Evolutionary conservation across 805 yeast species (phyloP), one percentile per base, ranked within the genome.

Genomic region (Wilhelminamyces savonicus): DNA sequence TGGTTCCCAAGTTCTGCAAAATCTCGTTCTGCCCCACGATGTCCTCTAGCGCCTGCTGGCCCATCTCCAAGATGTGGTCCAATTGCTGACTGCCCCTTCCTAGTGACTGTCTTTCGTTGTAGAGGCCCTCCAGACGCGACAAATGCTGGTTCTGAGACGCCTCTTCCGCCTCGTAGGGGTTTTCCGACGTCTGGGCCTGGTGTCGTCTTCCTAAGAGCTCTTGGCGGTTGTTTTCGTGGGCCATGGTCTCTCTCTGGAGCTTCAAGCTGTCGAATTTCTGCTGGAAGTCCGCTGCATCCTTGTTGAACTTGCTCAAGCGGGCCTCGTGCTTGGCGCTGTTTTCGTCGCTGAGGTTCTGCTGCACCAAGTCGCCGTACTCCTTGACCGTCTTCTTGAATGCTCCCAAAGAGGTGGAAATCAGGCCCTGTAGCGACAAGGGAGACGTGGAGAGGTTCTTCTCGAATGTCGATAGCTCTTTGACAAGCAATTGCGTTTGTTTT

Each of bases 41-140:
- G 49, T 88, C 95, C 29, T 83, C 94, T 40, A 86, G 74, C 2
- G 95, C 85, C 28, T 72, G 71, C 36, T 82, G 75, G 2, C 97
- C 97, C 80, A 85, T 82, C 46, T 84, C 97, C 24, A 92, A 54
- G 24, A 92, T 85, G 40, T 84, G 86, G 51, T 92, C 98, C 37
- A 92, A 61, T 50, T 85, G 95, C 31, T 77, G 77, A 24, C 82
- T 77, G 0, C 95, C 87, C 33, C 83, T 64, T 19, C 70, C 69
- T 21, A 82, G 59, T 6, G 74, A 70, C 26, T 72, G 71, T 26
- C 69, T 70, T 46, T 92, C 97, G 39, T 79, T 74, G 38, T 70
- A 63, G 33, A 84, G 56, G 0, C 94, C 94, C 29, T 79, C 78
- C 36, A 66, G 70, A 46, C 75, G 63, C 9, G 59, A 43, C 44